Percentiles rank a stretch among this genome's conserved stretches.
Conservation (phyloP, 2,329 filamentous ascomycete genomes). For the Alternaria burnsii region DNA sequence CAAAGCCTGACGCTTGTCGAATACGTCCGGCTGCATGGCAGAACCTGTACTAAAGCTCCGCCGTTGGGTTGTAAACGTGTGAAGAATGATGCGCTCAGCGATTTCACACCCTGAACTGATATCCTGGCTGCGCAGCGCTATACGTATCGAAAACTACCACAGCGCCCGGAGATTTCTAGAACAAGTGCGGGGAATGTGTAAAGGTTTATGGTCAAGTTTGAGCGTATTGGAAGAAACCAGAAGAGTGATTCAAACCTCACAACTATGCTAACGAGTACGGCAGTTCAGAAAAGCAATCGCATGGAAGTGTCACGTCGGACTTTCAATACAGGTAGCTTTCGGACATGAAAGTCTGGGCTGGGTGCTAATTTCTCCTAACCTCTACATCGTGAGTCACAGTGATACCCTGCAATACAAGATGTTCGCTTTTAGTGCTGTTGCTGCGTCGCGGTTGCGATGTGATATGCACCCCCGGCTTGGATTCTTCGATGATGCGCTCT, state of each 20-base stretch:
- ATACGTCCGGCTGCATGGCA: neutral
- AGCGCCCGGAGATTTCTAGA: neutral
- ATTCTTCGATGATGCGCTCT: slow-evolving; percentile 17
- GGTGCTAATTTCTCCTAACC: slow-evolving; percentile 7
- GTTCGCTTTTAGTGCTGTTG: slow-evolving; percentile 12
- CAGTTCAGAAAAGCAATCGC: too few species aligned
- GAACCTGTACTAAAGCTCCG: neutral
- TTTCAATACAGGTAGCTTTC: too few species aligned
- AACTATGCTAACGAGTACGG: too few species aligned
- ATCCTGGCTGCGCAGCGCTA: neutral
- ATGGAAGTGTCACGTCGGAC: too few species aligned
- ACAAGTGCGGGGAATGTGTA: neutral
- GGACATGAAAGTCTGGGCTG: neutral
- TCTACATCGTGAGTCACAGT: slow-evolving; percentile 19
- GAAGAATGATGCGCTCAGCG: too few species aligned
- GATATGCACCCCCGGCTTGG: slow-evolving; percentile 8
- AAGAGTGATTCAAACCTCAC: too few species aligned
- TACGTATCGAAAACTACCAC: neutral
- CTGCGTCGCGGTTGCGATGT: slow-evolving; percentile 2
- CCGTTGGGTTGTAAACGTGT: neutral
- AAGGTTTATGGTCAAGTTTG: too few species aligned
- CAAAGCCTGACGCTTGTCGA: neutral
- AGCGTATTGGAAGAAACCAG: too few species aligned
- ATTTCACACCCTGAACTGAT: neutral
- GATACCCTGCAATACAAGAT: slow-evolving; percentile 14